A percentile compares a stretch with the other conserved stretches of the same genome.
These are phyloP conservation scores for Sorghum bicolor DNA, from an alignment of 176 grass and related monocot genomes.

Conservation along the genomic window Sorghum_bicolor_NCBIv3 NC_012870.2:69395001-69395500, in stretches of 20 bases:
- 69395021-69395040: conserved; percentile 9
- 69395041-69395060: conserved; percentile 20
- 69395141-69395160: conserved; percentile 92
- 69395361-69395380: neutral
- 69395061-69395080: conserved; percentile 54
- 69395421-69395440: neutral
- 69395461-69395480: neutral
- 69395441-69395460: neutral
- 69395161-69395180: conserved; percentile 81
- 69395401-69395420: neutral
- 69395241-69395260: conserved; percentile 78
- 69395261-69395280: conserved; percentile 80
- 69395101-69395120: conserved; percentile 72
- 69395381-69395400: neutral
- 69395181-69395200: conserved; percentile 90
- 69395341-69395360: neutral
- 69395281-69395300: conserved; percentile 66
- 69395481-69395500: neutral
- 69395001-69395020: conserved; percentile 25
- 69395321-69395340: conserved; percentile 64
- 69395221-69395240: conserved; percentile 74
- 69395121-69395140: conserved; percentile 70
- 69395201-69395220: conserved; percentile 87
- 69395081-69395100: conserved; percentile 66
- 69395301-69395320: conserved; percentile 96